These are phyloP conservation scores for Tricholoma saponaceum DNA, from an alignment of 768 basidiomycete species.

Conservation along the genomic window DNA sequence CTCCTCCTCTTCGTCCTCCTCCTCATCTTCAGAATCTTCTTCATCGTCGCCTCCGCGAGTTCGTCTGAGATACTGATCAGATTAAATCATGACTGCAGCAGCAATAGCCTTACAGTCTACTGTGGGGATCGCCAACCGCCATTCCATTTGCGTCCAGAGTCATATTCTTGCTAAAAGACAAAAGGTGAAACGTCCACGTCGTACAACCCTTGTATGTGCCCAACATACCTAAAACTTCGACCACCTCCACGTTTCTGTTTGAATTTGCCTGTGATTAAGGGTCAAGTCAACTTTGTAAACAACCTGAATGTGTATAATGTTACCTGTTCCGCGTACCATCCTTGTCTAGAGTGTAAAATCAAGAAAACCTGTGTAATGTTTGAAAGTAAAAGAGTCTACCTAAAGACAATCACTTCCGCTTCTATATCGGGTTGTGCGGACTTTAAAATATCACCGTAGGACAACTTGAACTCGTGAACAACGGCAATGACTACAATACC, in stretches of 20 bases:
- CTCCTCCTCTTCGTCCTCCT: conserved; percentile 40
- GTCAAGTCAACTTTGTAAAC: not conserved
- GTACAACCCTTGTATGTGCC: not conserved
- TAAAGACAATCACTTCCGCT: not conserved
- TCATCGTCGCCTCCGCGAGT: conserved; percentile 31
- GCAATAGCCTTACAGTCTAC: conserved; percentile 35
- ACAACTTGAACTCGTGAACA: conserved; percentile 4
- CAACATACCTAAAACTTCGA: conserved; percentile 68
- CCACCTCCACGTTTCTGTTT: conserved; percentile 89
- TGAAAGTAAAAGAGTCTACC: conserved; percentile 2
- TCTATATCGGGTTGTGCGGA: conserved; percentile 15
- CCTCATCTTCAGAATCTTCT: conserved; percentile 41
- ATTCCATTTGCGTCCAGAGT: conserved; percentile 53
- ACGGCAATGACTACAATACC: conserved; percentile 74
- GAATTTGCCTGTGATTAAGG: conserved; percentile 55
- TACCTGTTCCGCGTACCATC: conserved; percentile 54
- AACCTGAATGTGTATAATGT: not conserved
- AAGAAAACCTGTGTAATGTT: conserved; percentile 4
- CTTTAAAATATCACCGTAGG: not conserved
- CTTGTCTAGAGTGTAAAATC: conserved; percentile 7
- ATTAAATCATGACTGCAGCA: conserved; percentile 5
- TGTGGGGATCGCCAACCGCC: conserved; percentile 39
- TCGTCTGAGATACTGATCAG: conserved; percentile 10
- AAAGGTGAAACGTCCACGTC: not conserved
- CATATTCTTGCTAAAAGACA: conserved; percentile 50